Evolutionary conservation across 805 yeast genomes (phyloP), one percentile per base, ranked within the genome.

Genomic region (Ogataea trehaloabstinens): DNA sequence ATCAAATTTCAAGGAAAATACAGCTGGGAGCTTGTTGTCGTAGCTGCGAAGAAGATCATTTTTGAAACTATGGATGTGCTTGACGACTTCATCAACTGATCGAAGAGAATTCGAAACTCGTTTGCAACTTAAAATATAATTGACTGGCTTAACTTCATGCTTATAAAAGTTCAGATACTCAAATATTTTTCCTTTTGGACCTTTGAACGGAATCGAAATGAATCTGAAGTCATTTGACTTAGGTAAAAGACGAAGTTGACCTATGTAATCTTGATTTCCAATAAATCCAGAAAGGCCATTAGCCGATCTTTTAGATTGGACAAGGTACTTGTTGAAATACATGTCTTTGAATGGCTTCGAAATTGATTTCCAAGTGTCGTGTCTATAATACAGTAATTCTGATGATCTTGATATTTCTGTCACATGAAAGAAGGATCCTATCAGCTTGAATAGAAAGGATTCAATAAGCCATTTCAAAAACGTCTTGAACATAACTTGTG

Each of bases 1-100:
- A 56, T 90, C 98, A 58, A 87, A 84, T 48, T 85, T 86, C 19
- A 84, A 65, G 12, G 74, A 74, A 51, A 66, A 74, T 0, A 80
- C 45, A 2, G 46, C 35, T 0, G 77, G 77, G 4, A 70, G 12
- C 2, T 16, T 28, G 0, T 54, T 51, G 13, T 44, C 42, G 28
- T 40, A 37, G 7, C 44, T 38, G 4, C 37, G 21, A 2, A 51
- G 5, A 0, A 69, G 46, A 0, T 22, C 20, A 2, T 37, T 31
- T 37, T 68, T 74, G 49, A 67, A 85, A 0, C 48, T 25, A 5
- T 55, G 41, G 0, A 83, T 44, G 3, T 51, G 44, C 0, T 44
- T 34, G 1, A 77, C 67, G 8, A 82, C 65, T 28, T 80, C 80
- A 16, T 56, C 47, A 1, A 68, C 60, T 0, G 86, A 74, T 16